A percentile compares a stretch with the other conserved stretches of the same genome.
phyloP scores from a whole-genome alignment of 495 filamentous ascomycete genomes.

The Podospora pseudoanserina region DNA sequence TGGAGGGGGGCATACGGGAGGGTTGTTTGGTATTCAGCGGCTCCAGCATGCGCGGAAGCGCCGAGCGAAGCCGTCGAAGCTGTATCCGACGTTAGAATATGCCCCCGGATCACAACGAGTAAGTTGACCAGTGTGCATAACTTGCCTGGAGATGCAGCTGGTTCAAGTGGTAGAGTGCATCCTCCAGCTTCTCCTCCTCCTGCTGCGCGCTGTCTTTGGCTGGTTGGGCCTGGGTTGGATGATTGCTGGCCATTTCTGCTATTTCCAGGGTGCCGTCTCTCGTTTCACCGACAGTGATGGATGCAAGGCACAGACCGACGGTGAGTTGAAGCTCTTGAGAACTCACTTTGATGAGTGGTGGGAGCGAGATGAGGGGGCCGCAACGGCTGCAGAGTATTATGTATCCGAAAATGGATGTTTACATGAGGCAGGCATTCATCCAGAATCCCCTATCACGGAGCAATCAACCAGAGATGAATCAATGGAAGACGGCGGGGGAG shows the following conservation, averaged over 20 bases:
- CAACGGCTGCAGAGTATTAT: too few relatives aligned
- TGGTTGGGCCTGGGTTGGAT: conserved; percentile 12
- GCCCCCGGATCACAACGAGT: conserved; percentile 8
- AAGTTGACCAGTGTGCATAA: conserved; percentile 7
- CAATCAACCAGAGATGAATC: background rate
- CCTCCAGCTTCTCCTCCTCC: conserved; percentile 38
- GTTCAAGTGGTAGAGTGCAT: conserved; percentile 36
- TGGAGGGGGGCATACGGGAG: conserved; percentile 33
- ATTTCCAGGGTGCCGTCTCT: conserved; percentile 7
- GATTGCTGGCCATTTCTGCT: conserved; percentile 25
- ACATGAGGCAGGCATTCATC: background rate
- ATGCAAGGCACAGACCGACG: background rate
- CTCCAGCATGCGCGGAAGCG: conserved; percentile 45
- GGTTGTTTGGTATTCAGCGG: conserved; percentile 38
- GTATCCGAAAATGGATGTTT: background rate
- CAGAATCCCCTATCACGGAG: background rate
- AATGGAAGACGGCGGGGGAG: background rate
- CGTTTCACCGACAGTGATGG: conserved; percentile 1
- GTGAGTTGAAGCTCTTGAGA: background rate
- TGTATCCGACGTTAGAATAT: conserved; percentile 25
- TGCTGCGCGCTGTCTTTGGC: conserved; percentile 19
- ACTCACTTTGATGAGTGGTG: background rate
- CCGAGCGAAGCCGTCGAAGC: conserved; percentile 43
- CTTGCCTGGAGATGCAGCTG: conserved; percentile 44
- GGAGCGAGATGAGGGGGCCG: background rate